Evolutionary conservation across 2,329 filamentous ascomycete genomes (phyloP), one percentile per base, ranked within the genome.

Genomic region (Fusarium anthophilum): DNA sequence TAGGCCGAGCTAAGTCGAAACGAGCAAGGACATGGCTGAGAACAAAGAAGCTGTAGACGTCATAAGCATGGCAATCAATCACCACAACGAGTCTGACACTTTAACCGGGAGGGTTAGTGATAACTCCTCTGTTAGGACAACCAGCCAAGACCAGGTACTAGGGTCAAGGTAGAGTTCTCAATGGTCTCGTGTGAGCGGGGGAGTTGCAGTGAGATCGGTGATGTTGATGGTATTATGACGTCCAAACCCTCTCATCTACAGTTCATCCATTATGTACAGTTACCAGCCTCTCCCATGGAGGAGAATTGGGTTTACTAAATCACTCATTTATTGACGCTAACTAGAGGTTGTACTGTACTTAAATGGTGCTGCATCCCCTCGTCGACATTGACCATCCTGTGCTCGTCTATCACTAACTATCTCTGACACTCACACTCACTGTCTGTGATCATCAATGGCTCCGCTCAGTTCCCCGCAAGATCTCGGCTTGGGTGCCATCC

Each of bases 141-240:
- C 20, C 20, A 28, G 45, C 48, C 15, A 48, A 26, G 41, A 28
- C 30, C n/a, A 44, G 55, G 56, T 62, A 60, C 57, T 30, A 38
- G 65, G 67, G 26, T 72, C 50, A 53, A 60, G 32, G 28, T 15
- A 24, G 38, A 39, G 35, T 28, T 39, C 32, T 60, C 5, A 41
- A 39, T 26, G 26, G 53, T 13, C 24, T 62, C 41, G 41, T 37
- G 37, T 17, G 55, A 59, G 71, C 63, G 71, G 67, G 71, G 71
- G 71, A 54, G 41, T 30, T 3, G 26, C 28, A 41, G 44, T 30
- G 45, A 38, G 50, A 64, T 74, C 43, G 41, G 65, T 58, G 56
- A 75, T 75, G 35, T 66, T 74, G 72, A 74, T 72, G 72, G 8
- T 22, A 58, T 24, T 61, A 74, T 74, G 72, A 74, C 72, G 72